phyloP scores from a whole-genome alignment of 768 basidiomycete genomes.

The Clathrus columnatus region DNA sequence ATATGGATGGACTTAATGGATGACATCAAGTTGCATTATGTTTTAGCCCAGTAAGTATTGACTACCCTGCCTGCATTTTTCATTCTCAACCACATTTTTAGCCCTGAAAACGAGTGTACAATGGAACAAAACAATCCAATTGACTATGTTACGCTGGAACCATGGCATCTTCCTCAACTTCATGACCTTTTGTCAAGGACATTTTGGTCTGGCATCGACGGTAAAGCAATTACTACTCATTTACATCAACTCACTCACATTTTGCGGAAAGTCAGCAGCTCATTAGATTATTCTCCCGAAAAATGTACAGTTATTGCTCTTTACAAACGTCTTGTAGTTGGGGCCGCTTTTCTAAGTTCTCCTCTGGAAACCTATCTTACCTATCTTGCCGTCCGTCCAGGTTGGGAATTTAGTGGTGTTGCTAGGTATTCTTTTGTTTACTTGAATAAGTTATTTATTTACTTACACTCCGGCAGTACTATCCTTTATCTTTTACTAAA shows the following conservation, averaged over 20 bases:
- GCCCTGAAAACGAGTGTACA: conserved; percentile 45
- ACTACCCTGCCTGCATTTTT: not conserved
- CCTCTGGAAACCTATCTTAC: conserved; percentile 79
- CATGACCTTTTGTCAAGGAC: conserved; percentile 58
- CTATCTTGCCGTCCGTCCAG: conserved; percentile 66
- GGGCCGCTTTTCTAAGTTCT: conserved; percentile 67
- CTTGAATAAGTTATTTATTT: not conserved
- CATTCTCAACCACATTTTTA: conserved; percentile 20
- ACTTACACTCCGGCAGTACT: conserved; percentile 20
- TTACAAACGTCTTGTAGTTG: conserved; percentile 64
- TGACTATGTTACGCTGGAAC: conserved; percentile 50
- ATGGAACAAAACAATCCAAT: conserved; percentile 43
- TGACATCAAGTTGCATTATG: conserved; percentile 60
- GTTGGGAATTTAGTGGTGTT: conserved; percentile 75
- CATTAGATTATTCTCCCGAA: conserved; percentile 60
- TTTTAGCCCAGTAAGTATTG: conserved; percentile 46
- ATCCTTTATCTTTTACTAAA: conserved; percentile 73
- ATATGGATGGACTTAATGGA: conserved; percentile 72
- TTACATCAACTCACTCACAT: conserved; percentile 3
- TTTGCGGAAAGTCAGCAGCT: conserved; percentile 48
- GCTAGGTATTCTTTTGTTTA: conserved; percentile 43
- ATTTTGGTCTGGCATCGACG: conserved; percentile 75
- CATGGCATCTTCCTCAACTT: conserved; percentile 55
- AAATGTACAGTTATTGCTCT: conserved; percentile 67
- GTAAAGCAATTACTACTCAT: conserved; percentile 26